Evolutionary conservation across 371 early-diverging fungal genomes (phyloP).

Genomic region (Entomophthora muscae): DNA sequence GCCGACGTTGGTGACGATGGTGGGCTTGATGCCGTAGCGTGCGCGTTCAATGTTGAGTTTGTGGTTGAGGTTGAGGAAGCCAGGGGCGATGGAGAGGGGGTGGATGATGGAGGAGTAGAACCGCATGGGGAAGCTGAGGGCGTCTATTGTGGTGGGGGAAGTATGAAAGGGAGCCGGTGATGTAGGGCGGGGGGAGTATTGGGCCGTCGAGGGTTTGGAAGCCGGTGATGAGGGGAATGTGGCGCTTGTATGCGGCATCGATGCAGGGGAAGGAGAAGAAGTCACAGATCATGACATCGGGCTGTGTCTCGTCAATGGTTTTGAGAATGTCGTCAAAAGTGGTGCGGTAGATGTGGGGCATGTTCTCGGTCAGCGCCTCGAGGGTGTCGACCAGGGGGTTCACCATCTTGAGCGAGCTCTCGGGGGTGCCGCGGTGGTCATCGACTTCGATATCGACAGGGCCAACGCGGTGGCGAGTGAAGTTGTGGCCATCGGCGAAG

Average conservation of each 20-base stretch:
- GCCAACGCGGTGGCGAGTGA: not conserved
- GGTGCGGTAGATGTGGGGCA: not conserved
- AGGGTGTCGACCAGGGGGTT: not conserved
- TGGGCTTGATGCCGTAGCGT: not conserved
- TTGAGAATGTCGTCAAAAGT: not conserved
- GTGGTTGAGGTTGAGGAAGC: not conserved
- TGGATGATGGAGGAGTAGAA: no score
- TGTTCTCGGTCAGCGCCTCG: not conserved
- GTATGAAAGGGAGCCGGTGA: conserved; percentile 4
- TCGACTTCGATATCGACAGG: not conserved
- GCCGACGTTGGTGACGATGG: not conserved
- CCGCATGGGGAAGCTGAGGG: not conserved
- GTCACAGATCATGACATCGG: conserved; percentile 10
- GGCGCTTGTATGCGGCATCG: conserved; percentile 7
- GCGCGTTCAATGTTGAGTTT: not conserved
- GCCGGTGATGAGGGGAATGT: conserved; percentile 3
- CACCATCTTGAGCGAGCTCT: not conserved
- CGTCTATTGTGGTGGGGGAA: not conserved
- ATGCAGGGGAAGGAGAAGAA: conserved; percentile 7
- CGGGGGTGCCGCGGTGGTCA: not conserved
- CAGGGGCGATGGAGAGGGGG: not conserved
- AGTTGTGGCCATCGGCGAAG: not conserved
- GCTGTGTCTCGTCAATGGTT: not conserved
- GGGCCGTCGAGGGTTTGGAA: conserved; percentile 1
- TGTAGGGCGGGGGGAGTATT: not conserved